Conservation (phyloP, 441 rosid genomes). For the Sinapis alba region DNA sequence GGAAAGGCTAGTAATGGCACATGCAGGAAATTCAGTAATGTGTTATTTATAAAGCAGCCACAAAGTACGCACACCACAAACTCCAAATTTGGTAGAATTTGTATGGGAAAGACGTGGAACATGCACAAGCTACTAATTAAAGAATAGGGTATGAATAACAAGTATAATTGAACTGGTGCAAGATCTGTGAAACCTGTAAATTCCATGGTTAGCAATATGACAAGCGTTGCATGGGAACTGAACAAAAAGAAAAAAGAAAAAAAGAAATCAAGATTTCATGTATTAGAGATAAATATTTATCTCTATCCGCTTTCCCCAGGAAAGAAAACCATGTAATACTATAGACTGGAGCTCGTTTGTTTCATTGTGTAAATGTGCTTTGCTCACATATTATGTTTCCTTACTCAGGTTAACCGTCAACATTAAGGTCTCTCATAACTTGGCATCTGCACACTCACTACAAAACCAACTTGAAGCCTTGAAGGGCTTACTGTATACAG, state of each 20-base stretch:
- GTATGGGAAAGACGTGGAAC: neutral
- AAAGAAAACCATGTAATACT: neutral
- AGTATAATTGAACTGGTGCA: neutral
- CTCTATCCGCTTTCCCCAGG: neutral
- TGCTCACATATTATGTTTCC: neutral
- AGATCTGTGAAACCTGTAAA: neutral
- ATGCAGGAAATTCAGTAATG: neutral
- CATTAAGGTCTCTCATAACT: neutral
- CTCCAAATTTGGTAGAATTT: neutral
- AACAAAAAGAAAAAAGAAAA: neutral
- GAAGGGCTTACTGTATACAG: neutral
- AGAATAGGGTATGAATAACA: neutral
- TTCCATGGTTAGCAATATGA: neutral
- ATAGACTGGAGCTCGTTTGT: neutral
- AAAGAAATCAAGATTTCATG: neutral
- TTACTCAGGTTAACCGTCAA: neutral
- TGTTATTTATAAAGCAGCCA: neutral
- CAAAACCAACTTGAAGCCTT: neutral
- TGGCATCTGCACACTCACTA: neutral
- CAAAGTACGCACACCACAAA: neutral
- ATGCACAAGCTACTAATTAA: neutral
- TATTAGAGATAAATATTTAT: neutral
- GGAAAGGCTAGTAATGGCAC: neutral
- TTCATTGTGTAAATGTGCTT: neutral
- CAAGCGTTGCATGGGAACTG: neutral